Percentiles rank a stretch among this genome's conserved stretches.
Conservation (phyloP, 2,329 filamentous ascomycete species). For the Balansia obtecta region DNA sequence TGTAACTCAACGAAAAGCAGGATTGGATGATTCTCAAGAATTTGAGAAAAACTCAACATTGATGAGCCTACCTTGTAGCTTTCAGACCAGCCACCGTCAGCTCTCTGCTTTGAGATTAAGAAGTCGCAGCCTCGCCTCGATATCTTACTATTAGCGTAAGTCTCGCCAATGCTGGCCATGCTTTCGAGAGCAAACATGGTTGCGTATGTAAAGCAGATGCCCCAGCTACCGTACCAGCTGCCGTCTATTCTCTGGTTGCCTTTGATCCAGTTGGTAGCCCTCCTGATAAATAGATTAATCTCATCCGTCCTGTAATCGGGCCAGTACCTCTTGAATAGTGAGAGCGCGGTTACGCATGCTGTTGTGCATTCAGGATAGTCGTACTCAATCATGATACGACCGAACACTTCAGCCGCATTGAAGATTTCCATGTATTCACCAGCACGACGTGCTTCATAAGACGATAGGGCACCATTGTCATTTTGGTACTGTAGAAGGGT, state of each 20-base stretch:
- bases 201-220: constrained; percentile 95
- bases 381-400: constrained; percentile 96
- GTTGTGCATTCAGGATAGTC: constrained; percentile 98
- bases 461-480: constrained; percentile 69
- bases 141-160: constrained; percentile 58
- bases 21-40: too few relatives aligned
- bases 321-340: constrained; percentile 69
- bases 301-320: constrained; percentile 68
- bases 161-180: constrained; percentile 69
- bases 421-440: constrained; percentile 69
- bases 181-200: constrained; percentile 93
- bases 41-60: too few relatives aligned
- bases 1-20: background rate
- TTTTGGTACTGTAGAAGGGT: constrained; percentile 90
- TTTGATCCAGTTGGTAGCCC: constrained; percentile 75
- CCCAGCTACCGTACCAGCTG: constrained; percentile 98
- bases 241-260: constrained; percentile 66
- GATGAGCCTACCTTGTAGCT: constrained; percentile 53
- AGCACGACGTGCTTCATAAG: constrained; percentile 76
- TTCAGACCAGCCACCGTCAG: constrained; percentile 93
- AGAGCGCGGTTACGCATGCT: constrained; percentile 78
- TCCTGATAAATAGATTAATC: constrained; percentile 58
- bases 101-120: constrained; percentile 69
- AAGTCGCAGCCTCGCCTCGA: constrained; percentile 74
- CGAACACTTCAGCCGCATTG: constrained; percentile 94